phyloP scores from a whole-genome alignment of 768 basidiomycete genomes.

The Rhodotorula paludigena region DNA sequence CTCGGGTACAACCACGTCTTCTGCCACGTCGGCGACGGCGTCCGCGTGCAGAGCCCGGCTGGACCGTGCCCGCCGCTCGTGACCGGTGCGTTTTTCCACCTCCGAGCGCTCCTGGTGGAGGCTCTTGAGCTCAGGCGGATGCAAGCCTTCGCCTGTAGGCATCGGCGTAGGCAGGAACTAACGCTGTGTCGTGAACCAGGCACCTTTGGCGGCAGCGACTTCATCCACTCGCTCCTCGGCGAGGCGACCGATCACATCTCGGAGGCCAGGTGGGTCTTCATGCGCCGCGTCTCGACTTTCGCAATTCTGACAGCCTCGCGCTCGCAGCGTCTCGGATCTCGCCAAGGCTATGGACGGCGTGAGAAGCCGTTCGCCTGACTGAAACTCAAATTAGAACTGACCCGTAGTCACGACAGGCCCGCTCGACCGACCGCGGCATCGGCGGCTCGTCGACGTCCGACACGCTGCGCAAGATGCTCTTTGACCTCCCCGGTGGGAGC shows the following conservation, averaged over 20 bases:
- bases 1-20: constrained; percentile 75
- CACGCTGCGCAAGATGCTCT: constrained; percentile 59
- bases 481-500: constrained; percentile 59
- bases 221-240: constrained; percentile 43
- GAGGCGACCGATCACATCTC: constrained; percentile 55
- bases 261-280: constrained; percentile 51
- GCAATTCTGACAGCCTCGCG: not conserved
- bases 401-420: no score
- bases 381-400: no score
- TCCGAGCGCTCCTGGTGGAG: not conserved
- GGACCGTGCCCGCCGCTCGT: constrained; percentile 71
- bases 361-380: no score
- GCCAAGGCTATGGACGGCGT: constrained; percentile 64
- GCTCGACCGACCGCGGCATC: constrained; percentile 29
- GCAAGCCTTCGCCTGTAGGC: no score
- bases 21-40: constrained; percentile 75
- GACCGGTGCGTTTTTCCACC: constrained; percentile 56
- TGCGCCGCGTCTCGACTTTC: not conserved
- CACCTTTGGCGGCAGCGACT: constrained; percentile 50
- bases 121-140: no score
- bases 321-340: constrained; percentile 70
- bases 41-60: constrained; percentile 66
- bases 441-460: constrained; percentile 49
- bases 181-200: not conserved
- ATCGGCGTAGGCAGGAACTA: not conserved